These are phyloP conservation scores for Galeopsis tetrahit DNA, from an alignment of 257 asterid genomes.

Conservation along the genomic window DNA sequence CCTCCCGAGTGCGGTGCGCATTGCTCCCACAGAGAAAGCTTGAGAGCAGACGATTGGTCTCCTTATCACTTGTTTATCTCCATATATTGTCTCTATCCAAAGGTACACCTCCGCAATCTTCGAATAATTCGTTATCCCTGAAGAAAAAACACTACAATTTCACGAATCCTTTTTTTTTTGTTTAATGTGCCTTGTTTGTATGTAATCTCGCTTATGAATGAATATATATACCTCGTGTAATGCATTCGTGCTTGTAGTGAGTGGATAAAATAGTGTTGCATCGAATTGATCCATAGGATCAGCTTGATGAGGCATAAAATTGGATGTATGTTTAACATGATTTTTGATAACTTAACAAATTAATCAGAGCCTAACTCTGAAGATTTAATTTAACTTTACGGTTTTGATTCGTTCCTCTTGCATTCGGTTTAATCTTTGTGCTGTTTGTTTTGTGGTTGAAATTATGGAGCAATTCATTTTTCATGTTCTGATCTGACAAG, in stretches of 20 bases:
- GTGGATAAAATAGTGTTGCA: background rate
- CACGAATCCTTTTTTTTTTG: background rate
- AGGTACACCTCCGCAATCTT: conserved; percentile 43
- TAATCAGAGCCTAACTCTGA: conserved; percentile 20
- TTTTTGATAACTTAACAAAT: conserved; percentile 21
- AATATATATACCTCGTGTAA: background rate
- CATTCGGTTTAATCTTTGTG: conserved; percentile 1
- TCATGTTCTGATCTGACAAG: conserved; percentile 21
- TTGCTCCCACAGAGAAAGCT: conserved; percentile 44
- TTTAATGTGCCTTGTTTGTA: background rate
- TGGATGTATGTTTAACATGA: background rate
- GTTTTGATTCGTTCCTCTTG: conserved; percentile 5
- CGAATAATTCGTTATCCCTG: background rate
- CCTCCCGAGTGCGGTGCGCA: conserved; percentile 52
- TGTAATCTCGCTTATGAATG: background rate
- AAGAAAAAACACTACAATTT: background rate
- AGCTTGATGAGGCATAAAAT: conserved; percentile 9
- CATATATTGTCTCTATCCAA: conserved; percentile 52
- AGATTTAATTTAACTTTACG: conserved; percentile 10
- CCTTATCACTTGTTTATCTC: conserved; percentile 57
- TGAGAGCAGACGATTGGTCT: conserved; percentile 68
- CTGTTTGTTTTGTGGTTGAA: conserved; percentile 11
- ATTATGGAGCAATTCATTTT: conserved; percentile 10
- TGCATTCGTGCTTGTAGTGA: background rate
- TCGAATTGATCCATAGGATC: background rate